phyloP scores from a whole-genome alignment of 1,139 yeast species.

The Saccharomycopsis hybrid region DNA sequence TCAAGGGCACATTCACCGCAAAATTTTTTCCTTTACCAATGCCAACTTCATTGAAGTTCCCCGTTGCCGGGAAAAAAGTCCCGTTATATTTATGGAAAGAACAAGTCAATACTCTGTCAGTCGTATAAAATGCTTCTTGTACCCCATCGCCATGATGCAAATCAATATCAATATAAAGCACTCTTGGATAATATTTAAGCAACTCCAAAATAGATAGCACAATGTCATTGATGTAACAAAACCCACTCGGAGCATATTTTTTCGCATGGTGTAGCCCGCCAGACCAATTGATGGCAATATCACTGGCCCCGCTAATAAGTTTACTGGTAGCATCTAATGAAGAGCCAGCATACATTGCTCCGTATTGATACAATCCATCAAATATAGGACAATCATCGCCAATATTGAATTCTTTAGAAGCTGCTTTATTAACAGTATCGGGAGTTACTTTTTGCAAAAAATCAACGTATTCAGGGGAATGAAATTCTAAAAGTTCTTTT shows the following conservation, averaged over 20 bases:
- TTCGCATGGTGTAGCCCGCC: constrained; percentile 98
- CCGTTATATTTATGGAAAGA: constrained; percentile 95
- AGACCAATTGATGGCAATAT: constrained; percentile 94
- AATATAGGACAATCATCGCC: constrained; percentile 98
- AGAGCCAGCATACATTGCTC: constrained; percentile 84
- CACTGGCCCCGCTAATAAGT: constrained; percentile 77
- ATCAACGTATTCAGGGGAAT: constrained; percentile 80
- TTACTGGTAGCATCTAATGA: constrained; percentile 89
- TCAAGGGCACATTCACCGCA: constrained; percentile 85
- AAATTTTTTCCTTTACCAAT: constrained; percentile 82
- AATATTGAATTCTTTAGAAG: constrained; percentile 74
- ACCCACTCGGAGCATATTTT: constrained; percentile 89
- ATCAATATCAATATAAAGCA: constrained; percentile 89
- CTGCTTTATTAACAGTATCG: constrained; percentile 55
- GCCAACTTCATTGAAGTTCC: constrained; percentile 81
- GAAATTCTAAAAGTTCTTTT: constrained; percentile 74
- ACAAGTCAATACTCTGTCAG: constrained; percentile 93
- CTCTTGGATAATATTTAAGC: constrained; percentile 82
- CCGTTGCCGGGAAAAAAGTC: constrained; percentile 88
- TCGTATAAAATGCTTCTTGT: constrained; percentile 92
- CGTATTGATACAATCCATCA: constrained; percentile 88
- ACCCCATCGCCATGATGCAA: constrained; percentile 98
- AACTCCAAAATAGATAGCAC: constrained; percentile 81
- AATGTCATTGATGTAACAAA: constrained; percentile 92
- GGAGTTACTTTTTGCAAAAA: constrained; percentile 80